Conservation (phyloP, 2,329 filamentous ascomycete genomes). For the Pseudogymnoascus sp. region DNA sequence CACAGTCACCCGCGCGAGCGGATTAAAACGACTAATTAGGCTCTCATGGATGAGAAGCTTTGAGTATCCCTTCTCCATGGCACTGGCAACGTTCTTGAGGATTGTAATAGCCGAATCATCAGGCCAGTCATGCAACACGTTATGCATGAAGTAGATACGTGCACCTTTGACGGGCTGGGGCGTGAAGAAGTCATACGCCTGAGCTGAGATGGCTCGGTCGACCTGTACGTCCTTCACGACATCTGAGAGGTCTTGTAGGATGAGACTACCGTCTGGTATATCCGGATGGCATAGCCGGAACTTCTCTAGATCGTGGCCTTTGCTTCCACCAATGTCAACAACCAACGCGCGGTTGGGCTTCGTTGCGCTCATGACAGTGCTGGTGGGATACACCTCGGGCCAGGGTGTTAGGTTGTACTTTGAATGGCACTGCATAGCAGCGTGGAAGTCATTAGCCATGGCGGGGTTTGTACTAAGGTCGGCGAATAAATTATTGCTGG, state of each 20-base stretch:
- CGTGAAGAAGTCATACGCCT: constrained; percentile 32
- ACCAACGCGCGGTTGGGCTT: constrained; percentile 23
- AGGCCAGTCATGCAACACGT: constrained; percentile 29
- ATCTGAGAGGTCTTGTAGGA: constrained; percentile 24
- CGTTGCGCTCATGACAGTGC: constrained; percentile 22
- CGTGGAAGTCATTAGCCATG: constrained; percentile 28
- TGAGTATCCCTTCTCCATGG: constrained; percentile 30
- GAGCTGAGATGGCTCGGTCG: constrained; percentile 22
- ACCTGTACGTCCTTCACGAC: constrained; percentile 25
- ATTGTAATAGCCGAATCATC: constrained; percentile 14
- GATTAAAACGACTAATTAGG: constrained; percentile 25
- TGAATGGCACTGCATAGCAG: constrained; percentile 33
- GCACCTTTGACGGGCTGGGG: constrained; percentile 34
- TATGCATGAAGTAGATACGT: constrained; percentile 26
- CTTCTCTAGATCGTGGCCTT: constrained; percentile 16
- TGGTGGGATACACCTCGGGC: constrained; percentile 30
- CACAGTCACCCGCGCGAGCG: constrained; percentile 25
- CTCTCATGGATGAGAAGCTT: constrained; percentile 32
- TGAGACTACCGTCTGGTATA: constrained; percentile 14
- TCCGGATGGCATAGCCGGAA: constrained; percentile 24
- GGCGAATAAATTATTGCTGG: constrained; percentile 26
- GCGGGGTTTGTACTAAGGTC: constrained; percentile 25
- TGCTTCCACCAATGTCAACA: constrained; percentile 19
- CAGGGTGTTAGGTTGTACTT: constrained; percentile 32
- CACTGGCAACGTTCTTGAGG: constrained; percentile 19